Conservation (phyloP, 2,329 filamentous ascomycete species). For the Colletotrichum tropicale region DNA sequence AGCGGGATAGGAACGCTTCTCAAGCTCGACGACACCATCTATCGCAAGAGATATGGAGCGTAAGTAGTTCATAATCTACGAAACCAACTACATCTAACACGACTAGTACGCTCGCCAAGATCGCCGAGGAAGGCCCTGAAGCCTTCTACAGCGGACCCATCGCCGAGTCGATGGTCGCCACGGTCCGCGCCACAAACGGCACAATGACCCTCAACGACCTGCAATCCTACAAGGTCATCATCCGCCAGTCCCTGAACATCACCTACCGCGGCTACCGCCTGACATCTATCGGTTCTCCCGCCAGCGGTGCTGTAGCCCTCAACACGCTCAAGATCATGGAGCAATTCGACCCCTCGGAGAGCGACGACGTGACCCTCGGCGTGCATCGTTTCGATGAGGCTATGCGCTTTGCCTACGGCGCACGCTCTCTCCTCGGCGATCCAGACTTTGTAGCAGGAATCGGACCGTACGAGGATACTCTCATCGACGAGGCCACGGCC, state of each 20-base stretch:
- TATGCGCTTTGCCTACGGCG: slow-evolving; percentile 86
- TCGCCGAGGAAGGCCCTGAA: slow-evolving; percentile 74
- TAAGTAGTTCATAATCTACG: slow-evolving; percentile 25
- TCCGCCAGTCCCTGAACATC: slow-evolving; percentile 67
- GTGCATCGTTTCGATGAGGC: slow-evolving; percentile 87
- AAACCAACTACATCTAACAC: not conserved
- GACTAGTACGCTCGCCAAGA: slow-evolving; percentile 71
- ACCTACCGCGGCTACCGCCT: slow-evolving; percentile 75
- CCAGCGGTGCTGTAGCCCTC: slow-evolving; percentile 77
- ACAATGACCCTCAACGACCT: slow-evolving; percentile 85
- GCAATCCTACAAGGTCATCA: slow-evolving; percentile 70
- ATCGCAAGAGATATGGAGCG: slow-evolving; percentile 76
- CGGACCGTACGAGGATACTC: slow-evolving; percentile 64
- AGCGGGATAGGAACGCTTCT: slow-evolving; percentile 62
- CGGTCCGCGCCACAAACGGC: slow-evolving; percentile 73
- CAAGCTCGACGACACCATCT: slow-evolving; percentile 77
- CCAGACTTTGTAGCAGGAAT: slow-evolving; percentile 74
- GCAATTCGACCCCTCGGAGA: slow-evolving; percentile 67
- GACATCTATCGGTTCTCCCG: slow-evolving; percentile 73
- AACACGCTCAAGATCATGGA: slow-evolving; percentile 83
- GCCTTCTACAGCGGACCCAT: slow-evolving; percentile 77
- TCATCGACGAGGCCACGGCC: slow-evolving; percentile 69
- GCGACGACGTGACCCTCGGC: slow-evolving; percentile 64
- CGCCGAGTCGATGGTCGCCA: slow-evolving; percentile 75
- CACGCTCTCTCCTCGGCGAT: slow-evolving; percentile 81